phyloP scores from a whole-genome alignment of 495 filamentous ascomycete genomes.

The Penicillium waksmanii region DNA sequence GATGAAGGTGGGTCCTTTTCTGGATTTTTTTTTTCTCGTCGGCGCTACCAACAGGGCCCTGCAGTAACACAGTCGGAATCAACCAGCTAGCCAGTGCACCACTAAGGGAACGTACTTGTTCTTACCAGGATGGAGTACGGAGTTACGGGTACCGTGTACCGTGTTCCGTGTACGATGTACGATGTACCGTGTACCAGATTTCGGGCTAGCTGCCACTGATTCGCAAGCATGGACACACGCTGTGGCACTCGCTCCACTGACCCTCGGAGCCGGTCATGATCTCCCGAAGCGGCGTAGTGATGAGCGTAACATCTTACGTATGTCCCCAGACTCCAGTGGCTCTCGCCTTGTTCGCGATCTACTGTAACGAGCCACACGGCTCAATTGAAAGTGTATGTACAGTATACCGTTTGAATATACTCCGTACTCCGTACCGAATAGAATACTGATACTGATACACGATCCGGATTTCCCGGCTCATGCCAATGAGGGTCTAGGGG shows the following conservation, averaged over 20 bases:
- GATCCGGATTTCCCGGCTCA: not conserved
- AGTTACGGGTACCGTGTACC: not conserved
- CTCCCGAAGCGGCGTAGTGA: slow-evolving; percentile 23
- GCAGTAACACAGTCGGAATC: slow-evolving; percentile 1
- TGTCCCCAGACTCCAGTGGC: slow-evolving; percentile 23
- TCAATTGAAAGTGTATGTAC: not conserved
- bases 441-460: not conserved
- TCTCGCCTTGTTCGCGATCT: slow-evolving; percentile 14
- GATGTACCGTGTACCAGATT: slow-evolving; percentile 2
- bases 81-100: not conserved
- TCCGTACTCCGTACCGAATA: not conserved
- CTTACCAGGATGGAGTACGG: no score
- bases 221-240: slow-evolving; percentile 3
- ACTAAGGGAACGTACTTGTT: no score
- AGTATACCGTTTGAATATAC: not conserved
- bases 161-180: not conserved
- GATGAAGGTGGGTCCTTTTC: slow-evolving; percentile 3
- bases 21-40: not conserved
- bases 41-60: not conserved
- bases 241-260: slow-evolving; percentile 9
- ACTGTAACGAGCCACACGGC: slow-evolving; percentile 3
- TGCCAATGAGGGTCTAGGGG: not conserved
- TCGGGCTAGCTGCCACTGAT: not conserved
- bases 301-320: slow-evolving; percentile 36
- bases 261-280: slow-evolving; percentile 26